Evolutionary conservation across 225 moss, liverwort and hornwort genomes (phyloP).

Genomic region (Neckera pumila): DNA sequence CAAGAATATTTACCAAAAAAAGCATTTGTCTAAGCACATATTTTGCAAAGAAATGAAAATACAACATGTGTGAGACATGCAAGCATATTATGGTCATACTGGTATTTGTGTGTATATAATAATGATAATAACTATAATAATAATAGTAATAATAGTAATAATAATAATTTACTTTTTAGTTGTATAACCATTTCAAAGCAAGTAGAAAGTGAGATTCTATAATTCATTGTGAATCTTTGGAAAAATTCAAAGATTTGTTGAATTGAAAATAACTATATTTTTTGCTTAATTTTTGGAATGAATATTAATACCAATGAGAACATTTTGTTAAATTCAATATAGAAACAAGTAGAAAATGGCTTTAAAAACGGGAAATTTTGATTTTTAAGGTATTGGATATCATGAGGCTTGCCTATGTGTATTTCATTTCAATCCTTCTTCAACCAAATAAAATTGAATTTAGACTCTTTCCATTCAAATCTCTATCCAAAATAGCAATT

Average conservation of each 20-base stretch:
- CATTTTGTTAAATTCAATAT: not conserved
- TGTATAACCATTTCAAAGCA: too few species aligned
- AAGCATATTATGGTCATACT: not conserved
- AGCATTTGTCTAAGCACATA: too few species aligned
- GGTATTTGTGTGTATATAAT: too few species aligned
- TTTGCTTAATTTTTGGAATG: too few species aligned
- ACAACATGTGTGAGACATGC: not conserved
- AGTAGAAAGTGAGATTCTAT: too few species aligned
- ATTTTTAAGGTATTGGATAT: too few species aligned
- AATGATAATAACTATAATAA: too few species aligned
- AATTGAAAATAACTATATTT: not conserved
- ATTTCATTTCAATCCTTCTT: not conserved
- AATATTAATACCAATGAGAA: not conserved
- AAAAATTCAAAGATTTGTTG: not conserved
- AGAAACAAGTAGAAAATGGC: not conserved
- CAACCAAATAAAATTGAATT: not conserved
- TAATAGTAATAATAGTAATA: too few species aligned
- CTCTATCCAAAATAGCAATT: not conserved
- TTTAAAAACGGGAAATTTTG: fast-evolving
- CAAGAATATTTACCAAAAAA: not conserved
- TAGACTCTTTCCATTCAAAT: too few species aligned
- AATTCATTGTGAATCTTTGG: not conserved
- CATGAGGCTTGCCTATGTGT: fast-evolving
- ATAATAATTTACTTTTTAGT: too few species aligned
- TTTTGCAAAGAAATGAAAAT: too few species aligned